These are phyloP conservation scores for Trichoderma pleuroti DNA, from an alignment of 2,329 filamentous ascomycete species.

Conservation along the genomic window DNA sequence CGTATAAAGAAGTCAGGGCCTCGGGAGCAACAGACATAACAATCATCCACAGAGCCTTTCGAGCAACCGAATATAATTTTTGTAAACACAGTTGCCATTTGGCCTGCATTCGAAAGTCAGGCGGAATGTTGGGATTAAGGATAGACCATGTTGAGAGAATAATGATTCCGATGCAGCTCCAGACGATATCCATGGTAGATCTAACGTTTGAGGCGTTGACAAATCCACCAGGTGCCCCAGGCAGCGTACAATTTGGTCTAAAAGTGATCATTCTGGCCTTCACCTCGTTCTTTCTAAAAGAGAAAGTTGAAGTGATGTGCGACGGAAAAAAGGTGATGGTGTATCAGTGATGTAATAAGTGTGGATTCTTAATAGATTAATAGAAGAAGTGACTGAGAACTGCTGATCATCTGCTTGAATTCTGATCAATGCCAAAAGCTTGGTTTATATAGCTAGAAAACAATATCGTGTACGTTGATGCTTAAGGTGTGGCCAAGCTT, in stretches of 20 bases:
- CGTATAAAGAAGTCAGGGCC: not conserved
- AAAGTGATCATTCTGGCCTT: not conserved
- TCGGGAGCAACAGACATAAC: not conserved
- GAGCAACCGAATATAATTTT: not conserved
- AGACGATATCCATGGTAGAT: not conserved
- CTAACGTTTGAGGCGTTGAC: not conserved
- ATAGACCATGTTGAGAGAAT: not conserved
- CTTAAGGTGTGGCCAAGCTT: not conserved
- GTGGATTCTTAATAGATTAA: no score
- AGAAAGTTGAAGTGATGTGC: not conserved
- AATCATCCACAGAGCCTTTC: not conserved
- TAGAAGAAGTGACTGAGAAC: not conserved
- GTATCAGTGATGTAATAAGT: not conserved
- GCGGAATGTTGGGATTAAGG: not conserved
- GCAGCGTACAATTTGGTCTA: not conserved
- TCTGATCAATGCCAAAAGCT: not conserved
- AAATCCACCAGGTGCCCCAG: not conserved
- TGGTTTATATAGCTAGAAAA: not conserved
- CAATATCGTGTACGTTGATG: not conserved
- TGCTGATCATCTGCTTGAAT: not conserved
- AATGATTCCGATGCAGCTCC: not conserved
- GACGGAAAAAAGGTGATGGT: not conserved
- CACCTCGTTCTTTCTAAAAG: not conserved
- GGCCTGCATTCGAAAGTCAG: not conserved
- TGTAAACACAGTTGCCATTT: not conserved